These are phyloP conservation scores for Pyricularia sp. DNA, from an alignment of 2,329 filamentous ascomycete species.

Conservation along the genomic window DNA sequence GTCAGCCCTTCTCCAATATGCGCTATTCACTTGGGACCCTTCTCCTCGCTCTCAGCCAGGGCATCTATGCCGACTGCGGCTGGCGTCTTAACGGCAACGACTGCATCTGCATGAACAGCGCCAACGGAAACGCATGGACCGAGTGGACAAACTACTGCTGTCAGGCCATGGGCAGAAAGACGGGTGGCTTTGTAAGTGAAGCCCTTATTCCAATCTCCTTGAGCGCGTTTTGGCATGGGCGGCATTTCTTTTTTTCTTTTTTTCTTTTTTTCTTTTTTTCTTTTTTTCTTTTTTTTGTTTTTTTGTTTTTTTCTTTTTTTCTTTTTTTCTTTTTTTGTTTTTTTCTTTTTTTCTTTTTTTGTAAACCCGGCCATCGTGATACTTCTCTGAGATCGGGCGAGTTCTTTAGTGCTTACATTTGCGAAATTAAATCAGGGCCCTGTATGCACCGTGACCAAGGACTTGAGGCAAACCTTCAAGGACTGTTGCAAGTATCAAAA, in stretches of 20 bases:
- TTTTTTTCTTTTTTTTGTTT: too few relatives aligned
- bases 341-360: too few relatives aligned
- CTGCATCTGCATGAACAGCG: conserved; percentile 10
- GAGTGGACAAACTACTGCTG: conserved; percentile 7
- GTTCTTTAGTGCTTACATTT: background rate
- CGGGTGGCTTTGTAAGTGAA: background rate
- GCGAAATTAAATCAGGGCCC: conserved; percentile 1
- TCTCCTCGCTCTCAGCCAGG: background rate
- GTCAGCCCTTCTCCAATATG: background rate
- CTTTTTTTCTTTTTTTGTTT: too few relatives aligned
- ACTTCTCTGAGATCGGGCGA: background rate
- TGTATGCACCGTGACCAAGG: conserved; percentile 3
- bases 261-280: too few relatives aligned
- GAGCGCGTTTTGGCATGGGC: too few relatives aligned
- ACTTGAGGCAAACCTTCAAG: conserved; percentile 9
- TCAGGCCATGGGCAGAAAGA: conserved; percentile 1
- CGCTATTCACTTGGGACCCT: background rate
- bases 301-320: too few relatives aligned
- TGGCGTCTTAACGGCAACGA: conserved; percentile 8
- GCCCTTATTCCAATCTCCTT: too few relatives aligned
- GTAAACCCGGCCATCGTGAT: background rate
- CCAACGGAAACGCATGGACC: conserved; percentile 3
- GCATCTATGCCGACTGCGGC: conserved; percentile 6
- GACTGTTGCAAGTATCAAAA: conserved; percentile 10
- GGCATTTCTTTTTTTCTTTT: too few relatives aligned